A percentile compares a stretch with the other conserved stretches of the same genome.
Evolutionary conservation across 306 rosid species (phyloP).

Genomic region (Cicer yamashitae): DNA sequence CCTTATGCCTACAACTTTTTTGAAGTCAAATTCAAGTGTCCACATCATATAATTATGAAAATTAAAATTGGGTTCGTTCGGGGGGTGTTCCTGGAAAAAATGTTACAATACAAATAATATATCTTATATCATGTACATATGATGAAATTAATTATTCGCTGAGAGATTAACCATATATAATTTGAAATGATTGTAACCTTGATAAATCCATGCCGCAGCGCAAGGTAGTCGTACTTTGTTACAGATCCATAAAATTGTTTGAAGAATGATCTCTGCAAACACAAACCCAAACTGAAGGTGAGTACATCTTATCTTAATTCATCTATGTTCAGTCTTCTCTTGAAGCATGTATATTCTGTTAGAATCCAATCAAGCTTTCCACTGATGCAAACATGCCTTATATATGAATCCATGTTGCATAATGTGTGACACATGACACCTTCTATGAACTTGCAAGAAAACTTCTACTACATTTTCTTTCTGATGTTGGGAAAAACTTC

Average conservation of each 20-base stretch:
- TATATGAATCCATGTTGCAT: too few species aligned
- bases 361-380: too few species aligned
- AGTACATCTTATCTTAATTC: constrained; percentile 22
- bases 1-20: constrained; percentile 84
- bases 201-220: constrained; percentile 80
- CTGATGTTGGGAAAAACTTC: too few species aligned
- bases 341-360: too few species aligned
- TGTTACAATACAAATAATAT: constrained; percentile 7
- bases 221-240: constrained; percentile 70
- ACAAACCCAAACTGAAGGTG: constrained; percentile 34
- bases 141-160: constrained; percentile 13
- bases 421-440: too few species aligned
- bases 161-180: background rate
- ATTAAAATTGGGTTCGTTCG: constrained; percentile 28
- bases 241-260: constrained; percentile 86
- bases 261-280: constrained; percentile 72
- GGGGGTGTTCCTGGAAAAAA: constrained; percentile 61
- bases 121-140: background rate
- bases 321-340: background rate
- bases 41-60: constrained; percentile 62
- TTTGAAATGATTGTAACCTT: constrained; percentile 53
- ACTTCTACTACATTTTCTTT: too few species aligned
- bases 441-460: too few species aligned
- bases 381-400: too few species aligned
- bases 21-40: constrained; percentile 82